Percentiles rank a stretch among this genome's conserved stretches.
Conservation (phyloP, 129 eudicot genomes). For the Cynara cardunculus region DNA sequence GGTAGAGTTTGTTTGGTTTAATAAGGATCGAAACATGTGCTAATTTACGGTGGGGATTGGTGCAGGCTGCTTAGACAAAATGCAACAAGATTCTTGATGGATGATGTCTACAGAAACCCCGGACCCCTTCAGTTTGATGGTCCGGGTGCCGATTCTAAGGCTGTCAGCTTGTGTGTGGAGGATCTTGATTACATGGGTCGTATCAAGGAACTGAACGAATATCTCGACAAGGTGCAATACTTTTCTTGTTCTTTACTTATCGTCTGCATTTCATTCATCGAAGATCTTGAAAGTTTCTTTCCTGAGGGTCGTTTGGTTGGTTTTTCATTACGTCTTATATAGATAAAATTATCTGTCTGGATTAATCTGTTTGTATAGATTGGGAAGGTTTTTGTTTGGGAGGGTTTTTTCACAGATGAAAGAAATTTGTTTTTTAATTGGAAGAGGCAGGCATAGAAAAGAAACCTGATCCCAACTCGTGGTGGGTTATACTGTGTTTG, state of each 20-base stretch:
- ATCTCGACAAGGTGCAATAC: conserved; percentile 76
- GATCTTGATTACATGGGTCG: conserved; percentile 99
- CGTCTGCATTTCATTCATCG: background rate
- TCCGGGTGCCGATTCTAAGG: conserved; percentile 95
- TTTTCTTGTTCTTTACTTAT: background rate
- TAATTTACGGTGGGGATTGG: conserved; percentile 1
- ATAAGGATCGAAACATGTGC: background rate
- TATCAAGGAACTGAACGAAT: conserved; percentile 72
- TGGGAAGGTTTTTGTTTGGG: too few species aligned
- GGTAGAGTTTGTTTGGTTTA: background rate
- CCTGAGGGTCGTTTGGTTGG: background rate
- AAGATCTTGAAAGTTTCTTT: background rate
- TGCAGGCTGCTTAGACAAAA: conserved; percentile 81
- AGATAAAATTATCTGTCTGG: too few species aligned
- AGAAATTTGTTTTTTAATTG: too few species aligned
- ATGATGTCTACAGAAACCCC: conserved; percentile 93
- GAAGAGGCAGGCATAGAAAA: too few species aligned
- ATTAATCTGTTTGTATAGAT: too few species aligned
- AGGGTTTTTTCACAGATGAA: too few species aligned
- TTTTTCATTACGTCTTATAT: too few species aligned
- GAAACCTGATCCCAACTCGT: too few species aligned
- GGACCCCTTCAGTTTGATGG: conserved; percentile 99
- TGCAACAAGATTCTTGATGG: conserved; percentile 80
- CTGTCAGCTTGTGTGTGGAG: conserved; percentile 85
- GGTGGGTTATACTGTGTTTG: too few species aligned